These are phyloP conservation scores for Tilletiaria anomala DNA, from an alignment of 1,284 basidiomycete species.

Conservation along the genomic window DNA sequence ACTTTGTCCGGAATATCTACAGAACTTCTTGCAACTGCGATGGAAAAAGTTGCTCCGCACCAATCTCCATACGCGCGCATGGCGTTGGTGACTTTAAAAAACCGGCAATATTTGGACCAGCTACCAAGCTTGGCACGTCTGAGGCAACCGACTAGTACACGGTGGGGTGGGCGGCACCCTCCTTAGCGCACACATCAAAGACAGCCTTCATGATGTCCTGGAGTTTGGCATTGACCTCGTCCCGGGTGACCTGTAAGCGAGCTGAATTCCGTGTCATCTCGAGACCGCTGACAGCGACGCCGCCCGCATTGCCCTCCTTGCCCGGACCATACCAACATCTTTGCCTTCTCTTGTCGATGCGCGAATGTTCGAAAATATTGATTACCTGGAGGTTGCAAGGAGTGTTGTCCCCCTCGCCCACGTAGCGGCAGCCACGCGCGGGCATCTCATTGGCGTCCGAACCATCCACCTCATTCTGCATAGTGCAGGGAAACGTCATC, in stretches of 20 bases:
- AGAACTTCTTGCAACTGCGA: too few relatives aligned
- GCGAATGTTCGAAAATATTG: too few relatives aligned
- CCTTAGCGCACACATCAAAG: not conserved
- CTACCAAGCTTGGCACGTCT: constrained; percentile 48
- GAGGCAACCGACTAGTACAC: constrained; percentile 42
- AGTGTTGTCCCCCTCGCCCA: constrained; percentile 61
- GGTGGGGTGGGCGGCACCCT: too few relatives aligned
- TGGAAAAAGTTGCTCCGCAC: too few relatives aligned
- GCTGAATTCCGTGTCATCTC: constrained; percentile 55
- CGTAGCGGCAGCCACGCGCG: constrained; percentile 56
- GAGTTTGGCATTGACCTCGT: not conserved
- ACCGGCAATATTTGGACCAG: constrained; percentile 62
- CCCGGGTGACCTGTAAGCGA: not conserved
- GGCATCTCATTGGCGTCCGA: constrained; percentile 59
- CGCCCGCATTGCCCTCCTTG: constrained; percentile 33
- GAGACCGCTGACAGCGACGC: constrained; percentile 51
- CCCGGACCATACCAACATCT: constrained; percentile 16
- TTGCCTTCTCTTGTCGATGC: not conserved
- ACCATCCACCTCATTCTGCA: constrained; percentile 61
- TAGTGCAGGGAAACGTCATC: constrained; percentile 61
- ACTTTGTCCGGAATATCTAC: too few relatives aligned
- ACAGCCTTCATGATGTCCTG: not conserved
- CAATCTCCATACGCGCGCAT: constrained; percentile 27
- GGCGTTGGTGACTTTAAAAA: constrained; percentile 43
- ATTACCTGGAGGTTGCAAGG: not conserved